These are phyloP conservation scores for Mrakia blollopis DNA, from an alignment of 768 basidiomycete genomes.

Conservation along the genomic window DNA sequence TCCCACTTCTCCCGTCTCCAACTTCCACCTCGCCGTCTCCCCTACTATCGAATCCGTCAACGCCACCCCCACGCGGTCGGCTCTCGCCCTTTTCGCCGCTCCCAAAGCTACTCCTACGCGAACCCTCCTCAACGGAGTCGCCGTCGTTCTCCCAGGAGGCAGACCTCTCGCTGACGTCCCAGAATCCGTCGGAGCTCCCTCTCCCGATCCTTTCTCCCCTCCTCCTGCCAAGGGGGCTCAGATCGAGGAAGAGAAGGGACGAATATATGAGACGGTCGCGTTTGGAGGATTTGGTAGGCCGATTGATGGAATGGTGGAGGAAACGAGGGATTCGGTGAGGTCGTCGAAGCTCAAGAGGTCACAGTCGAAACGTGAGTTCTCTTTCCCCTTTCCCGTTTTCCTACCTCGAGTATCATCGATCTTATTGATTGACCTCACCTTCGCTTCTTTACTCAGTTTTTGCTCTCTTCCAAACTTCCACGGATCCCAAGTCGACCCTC, in stretches of 20 bases:
- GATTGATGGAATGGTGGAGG: not conserved
- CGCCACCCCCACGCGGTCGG: not conserved
- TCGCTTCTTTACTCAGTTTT: not conserved
- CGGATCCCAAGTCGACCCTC: constrained; percentile 9
- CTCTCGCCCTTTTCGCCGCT: not conserved
- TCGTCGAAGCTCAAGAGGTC: constrained; percentile 13
- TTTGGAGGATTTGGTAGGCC: not conserved
- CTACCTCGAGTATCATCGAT: not conserved
- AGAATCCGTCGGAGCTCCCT: not conserved
- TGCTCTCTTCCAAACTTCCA: constrained; percentile 13
- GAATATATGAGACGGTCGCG: not conserved
- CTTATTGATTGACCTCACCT: not conserved
- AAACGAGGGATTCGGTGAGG: not conserved
- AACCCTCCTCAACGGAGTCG: constrained; percentile 7
- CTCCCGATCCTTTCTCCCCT: not conserved
- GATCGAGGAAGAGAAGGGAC: not conserved
- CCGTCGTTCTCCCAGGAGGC: not conserved
- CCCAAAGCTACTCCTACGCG: constrained; percentile 16
- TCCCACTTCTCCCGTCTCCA: not conserved
- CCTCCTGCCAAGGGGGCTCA: not conserved
- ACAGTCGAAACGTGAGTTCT: constrained; percentile 10
- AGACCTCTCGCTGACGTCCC: constrained; percentile 20
- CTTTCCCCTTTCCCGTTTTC: not conserved
- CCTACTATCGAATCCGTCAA: not conserved
- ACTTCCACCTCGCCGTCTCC: not conserved